A percentile compares a stretch with the other conserved stretches of the same genome.
phyloP scores from a whole-genome alignment of 352 stramenopile genomes.

The Pythium periplocum region DNA sequence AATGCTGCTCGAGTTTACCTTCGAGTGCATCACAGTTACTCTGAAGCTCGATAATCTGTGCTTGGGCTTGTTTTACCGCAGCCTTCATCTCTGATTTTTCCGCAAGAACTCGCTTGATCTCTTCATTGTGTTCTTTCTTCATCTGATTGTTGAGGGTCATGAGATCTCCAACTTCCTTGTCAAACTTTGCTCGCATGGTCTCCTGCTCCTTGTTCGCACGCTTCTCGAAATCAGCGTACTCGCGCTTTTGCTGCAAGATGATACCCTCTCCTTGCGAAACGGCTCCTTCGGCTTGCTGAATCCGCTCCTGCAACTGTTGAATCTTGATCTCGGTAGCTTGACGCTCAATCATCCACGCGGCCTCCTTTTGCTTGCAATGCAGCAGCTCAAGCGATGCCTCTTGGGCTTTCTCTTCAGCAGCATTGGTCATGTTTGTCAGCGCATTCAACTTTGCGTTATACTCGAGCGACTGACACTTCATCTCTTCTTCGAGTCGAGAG shows the following conservation, averaged over 20 bases:
- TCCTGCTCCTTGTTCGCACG: background rate
- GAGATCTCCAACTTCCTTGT: constrained; percentile 7
- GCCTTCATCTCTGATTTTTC: too few species aligned
- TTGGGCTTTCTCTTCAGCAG: constrained; percentile 38
- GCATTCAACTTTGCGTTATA: constrained; percentile 42
- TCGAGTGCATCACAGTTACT: too few species aligned
- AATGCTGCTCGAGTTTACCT: too few species aligned
- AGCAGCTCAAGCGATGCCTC: constrained; percentile 45
- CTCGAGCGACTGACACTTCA: constrained; percentile 38
- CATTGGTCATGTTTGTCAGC: constrained; percentile 21
- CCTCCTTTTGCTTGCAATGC: constrained; percentile 54
- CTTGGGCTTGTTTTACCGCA: too few species aligned
- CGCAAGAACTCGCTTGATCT: too few species aligned
- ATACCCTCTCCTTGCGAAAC: constrained; percentile 12
- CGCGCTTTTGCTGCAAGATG: constrained; percentile 28
- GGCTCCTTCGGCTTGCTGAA: constrained; percentile 24
- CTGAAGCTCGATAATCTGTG: too few species aligned
- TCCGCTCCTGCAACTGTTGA: constrained; percentile 15
- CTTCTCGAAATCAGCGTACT: constrained; percentile 14
- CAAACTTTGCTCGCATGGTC: background rate
- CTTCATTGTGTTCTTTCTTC: background rate
- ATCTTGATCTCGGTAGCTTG: constrained; percentile 33
- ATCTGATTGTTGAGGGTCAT: constrained; percentile 10
- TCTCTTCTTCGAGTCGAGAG: constrained; percentile 28
- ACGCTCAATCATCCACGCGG: constrained; percentile 45